These are phyloP conservation scores for Hanseniaspora mollemarum DNA, from an alignment of 805 yeast species.

Conservation along the genomic window DNA sequence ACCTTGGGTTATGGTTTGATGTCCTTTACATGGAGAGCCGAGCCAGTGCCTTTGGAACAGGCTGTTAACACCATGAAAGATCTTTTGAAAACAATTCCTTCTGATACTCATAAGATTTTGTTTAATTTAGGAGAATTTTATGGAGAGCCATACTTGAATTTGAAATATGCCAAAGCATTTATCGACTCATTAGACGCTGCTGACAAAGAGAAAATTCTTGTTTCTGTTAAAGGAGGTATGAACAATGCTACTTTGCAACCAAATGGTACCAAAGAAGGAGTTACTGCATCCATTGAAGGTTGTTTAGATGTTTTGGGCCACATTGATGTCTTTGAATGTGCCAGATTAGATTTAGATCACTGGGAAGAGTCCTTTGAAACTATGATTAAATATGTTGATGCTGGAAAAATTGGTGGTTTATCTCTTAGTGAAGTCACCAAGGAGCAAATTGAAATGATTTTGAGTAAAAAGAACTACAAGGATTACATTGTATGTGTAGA, in stretches of 20 bases:
- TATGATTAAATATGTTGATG: constrained; percentile 44
- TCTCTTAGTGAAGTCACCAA: constrained; percentile 66
- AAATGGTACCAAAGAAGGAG: constrained; percentile 38
- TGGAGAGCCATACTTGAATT: constrained; percentile 44
- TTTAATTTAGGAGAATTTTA: constrained; percentile 74
- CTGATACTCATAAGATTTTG: constrained; percentile 35
- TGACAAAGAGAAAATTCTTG: constrained; percentile 41
- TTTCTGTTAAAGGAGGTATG: constrained; percentile 61
- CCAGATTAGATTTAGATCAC: constrained; percentile 56
- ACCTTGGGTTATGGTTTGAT: constrained; percentile 62
- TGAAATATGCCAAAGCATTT: constrained; percentile 47
- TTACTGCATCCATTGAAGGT: constrained; percentile 40
- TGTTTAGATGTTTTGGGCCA: constrained; percentile 33
- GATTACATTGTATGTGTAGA: constrained; percentile 58
- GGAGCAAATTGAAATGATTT: constrained; percentile 48
- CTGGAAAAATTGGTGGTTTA: constrained; percentile 56
- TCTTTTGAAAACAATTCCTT: constrained; percentile 43
- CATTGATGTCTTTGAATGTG: constrained; percentile 55
- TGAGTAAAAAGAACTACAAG: constrained; percentile 31
- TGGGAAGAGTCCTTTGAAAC: constrained; percentile 48
- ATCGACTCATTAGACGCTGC: constrained; percentile 44
- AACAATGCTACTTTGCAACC: constrained; percentile 35
- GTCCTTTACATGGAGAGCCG: constrained; percentile 64
- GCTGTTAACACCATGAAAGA: constrained; percentile 34
- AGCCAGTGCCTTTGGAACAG: constrained; percentile 42